Conservation (phyloP, 169 alveolate species). For the Perkinsus marinus region DNA sequence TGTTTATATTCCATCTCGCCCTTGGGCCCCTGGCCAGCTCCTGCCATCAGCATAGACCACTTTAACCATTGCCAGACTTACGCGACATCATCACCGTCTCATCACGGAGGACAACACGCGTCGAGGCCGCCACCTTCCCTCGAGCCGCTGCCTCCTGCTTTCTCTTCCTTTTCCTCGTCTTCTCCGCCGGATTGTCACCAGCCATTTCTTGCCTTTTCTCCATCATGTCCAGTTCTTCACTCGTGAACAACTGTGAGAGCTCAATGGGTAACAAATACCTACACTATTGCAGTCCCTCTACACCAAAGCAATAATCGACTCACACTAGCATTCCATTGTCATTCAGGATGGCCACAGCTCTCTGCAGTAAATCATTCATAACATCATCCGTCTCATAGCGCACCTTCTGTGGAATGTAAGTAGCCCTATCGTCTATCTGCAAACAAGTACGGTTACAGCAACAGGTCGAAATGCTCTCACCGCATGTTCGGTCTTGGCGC, state of each 20-base stretch:
- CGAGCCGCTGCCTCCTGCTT: neutral
- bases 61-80: neutral
- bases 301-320: neutral
- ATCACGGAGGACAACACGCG: neutral
- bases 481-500: neutral
- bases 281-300: neutral
- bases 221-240: neutral
- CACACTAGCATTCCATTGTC: neutral
- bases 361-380: neutral
- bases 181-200: neutral
- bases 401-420: neutral
- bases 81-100: neutral
- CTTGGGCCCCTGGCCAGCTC: neutral
- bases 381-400: neutral
- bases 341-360: neutral
- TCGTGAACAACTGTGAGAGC: neutral
- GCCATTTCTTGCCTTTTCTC: neutral
- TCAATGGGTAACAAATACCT: neutral
- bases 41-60: neutral
- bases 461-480: neutral
- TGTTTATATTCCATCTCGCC: neutral
- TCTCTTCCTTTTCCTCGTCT: neutral
- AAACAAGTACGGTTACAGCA: neutral
- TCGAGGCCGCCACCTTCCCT: neutral
- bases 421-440: neutral